A percentile compares a stretch with the other conserved stretches of the same genome.
Conservation (phyloP, 345 rosid genomes). For the Brassica nigra region DNA sequence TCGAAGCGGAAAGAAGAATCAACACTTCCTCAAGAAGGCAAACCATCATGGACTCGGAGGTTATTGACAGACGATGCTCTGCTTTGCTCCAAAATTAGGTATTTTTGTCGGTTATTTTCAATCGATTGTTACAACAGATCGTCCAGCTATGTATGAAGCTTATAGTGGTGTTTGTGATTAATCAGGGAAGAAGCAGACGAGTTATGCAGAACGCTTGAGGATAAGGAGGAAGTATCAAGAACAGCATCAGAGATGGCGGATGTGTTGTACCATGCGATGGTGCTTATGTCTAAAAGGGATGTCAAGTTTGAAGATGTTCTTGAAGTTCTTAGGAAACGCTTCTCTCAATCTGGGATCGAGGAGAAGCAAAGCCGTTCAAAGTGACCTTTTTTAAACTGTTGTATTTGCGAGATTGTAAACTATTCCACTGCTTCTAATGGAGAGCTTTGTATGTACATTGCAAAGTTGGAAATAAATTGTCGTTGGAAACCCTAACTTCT, state of each 20-base stretch:
- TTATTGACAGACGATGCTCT: conserved; percentile 51
- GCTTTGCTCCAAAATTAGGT: conserved; percentile 84
- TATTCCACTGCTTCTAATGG: not conserved
- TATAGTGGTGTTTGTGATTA: not conserved
- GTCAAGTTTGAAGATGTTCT: conserved; percentile 64
- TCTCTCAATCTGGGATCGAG: conserved; percentile 69
- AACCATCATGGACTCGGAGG: conserved; percentile 77
- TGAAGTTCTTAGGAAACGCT: conserved; percentile 60
- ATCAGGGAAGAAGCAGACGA: conserved; percentile 88
- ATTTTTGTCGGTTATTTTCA: not conserved
- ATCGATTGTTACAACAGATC: not conserved
- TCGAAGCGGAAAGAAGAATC: conserved; percentile 66
- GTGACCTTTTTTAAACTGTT: not conserved
- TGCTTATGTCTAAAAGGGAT: conserved; percentile 55
- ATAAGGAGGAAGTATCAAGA: conserved; percentile 58
- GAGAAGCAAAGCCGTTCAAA: conserved; percentile 62
- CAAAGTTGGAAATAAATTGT: not conserved
- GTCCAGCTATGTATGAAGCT: not conserved
- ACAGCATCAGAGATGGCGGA: conserved; percentile 87
- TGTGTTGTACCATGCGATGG: conserved; percentile 76
- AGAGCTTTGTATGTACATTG: conserved; percentile 10
- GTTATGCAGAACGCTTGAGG: conserved; percentile 75
- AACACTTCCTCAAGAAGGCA: conserved; percentile 53
- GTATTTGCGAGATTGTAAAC: not conserved
- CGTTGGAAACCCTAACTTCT: not conserved